Percentiles rank a stretch among this genome's conserved stretches.
phyloP scores from a whole-genome alignment of 305 asterid genomes.

The Fraxinus paxiana region DNA sequence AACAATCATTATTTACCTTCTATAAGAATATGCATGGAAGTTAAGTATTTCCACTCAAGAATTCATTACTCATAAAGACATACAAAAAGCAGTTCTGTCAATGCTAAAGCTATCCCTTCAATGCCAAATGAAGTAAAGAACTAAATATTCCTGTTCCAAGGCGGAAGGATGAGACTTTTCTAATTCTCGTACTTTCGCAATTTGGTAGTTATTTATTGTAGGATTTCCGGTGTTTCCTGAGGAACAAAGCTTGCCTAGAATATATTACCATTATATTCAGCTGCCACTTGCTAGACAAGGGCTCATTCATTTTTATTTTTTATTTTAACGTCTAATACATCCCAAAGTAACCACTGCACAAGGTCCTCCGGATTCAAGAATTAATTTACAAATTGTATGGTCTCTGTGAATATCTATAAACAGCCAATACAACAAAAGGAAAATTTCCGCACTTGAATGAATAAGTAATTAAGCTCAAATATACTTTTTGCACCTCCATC shows the following conservation, averaged over 20 bases:
- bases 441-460: background rate
- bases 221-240: background rate
- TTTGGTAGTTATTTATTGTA: background rate
- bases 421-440: background rate
- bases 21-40: background rate
- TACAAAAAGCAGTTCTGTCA: background rate
- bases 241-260: background rate
- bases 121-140: background rate
- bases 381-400: background rate
- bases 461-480: background rate
- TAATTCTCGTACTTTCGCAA: background rate
- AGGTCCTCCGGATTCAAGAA: background rate
- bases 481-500: background rate
- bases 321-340: background rate
- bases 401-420: background rate
- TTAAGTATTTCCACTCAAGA: background rate
- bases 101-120: background rate
- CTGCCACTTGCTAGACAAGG: background rate
- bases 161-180: background rate
- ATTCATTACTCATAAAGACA: background rate
- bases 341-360: background rate
- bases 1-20: background rate
- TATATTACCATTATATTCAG: background rate
- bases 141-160: background rate
- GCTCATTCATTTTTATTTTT: background rate